Conservation (phyloP, 192 early-diverging fungal species). For the Coemansia sp. region DNA sequence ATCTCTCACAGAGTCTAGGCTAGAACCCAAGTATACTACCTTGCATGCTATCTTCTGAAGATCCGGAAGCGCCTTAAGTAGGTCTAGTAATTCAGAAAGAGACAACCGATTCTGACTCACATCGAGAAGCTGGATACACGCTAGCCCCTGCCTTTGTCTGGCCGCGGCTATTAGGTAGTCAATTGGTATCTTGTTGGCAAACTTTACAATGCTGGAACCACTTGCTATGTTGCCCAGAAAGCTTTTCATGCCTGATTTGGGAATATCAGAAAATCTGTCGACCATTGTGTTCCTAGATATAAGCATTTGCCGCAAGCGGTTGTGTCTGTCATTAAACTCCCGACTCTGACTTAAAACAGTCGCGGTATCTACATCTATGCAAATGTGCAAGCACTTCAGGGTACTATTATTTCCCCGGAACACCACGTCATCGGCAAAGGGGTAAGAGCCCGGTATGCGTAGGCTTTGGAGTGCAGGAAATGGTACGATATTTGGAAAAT, state of each 20-base stretch:
- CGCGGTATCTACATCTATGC: not conserved
- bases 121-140: not conserved
- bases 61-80: not conserved
- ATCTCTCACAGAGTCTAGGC: not conserved
- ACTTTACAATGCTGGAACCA: not conserved
- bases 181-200: not conserved
- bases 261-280: not conserved
- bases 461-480: not conserved
- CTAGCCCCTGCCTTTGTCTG: not conserved
- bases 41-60: not conserved
- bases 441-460: not conserved
- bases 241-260: not conserved
- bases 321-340: not conserved
- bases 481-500: not conserved
- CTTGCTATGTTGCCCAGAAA: not conserved
- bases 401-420: conserved; percentile 3
- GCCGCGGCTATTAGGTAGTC: not conserved
- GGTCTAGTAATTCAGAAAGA: not conserved
- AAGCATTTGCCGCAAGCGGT: not conserved
- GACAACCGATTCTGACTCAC: not conserved
- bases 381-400: not conserved
- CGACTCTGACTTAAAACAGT: not conserved
- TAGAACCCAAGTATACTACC: not conserved
- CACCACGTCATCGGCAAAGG: conserved; percentile 6
- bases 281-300: not conserved